Evolutionary conservation across 2,329 filamentous ascomycete genomes (phyloP), one percentile per base, ranked within the genome.

Genomic region (Botrytis paeoniae): DNA sequence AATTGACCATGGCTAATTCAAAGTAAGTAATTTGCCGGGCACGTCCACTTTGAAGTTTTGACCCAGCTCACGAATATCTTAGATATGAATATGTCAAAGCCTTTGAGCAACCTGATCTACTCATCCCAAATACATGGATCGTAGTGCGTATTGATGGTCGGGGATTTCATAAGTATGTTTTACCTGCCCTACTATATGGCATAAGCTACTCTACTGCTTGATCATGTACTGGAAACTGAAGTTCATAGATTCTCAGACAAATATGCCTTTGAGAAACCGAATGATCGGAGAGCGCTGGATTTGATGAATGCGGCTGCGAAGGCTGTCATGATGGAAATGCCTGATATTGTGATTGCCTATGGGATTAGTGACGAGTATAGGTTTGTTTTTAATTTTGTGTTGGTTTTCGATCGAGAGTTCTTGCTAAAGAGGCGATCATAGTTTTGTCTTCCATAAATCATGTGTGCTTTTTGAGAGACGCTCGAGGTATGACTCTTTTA

Each of bases 281-380:
- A 98, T 83, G 96, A 99, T 82, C 87, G 87, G 59, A 88, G 93
- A 76, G 96, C 95, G 0, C 84, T 98, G 20, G 89, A 97, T 81
- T 89, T 99, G 77, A 98, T 99, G 95, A 99, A 99, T 80, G 89
- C 90, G 1, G 94, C 94, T 3, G 96, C 96, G n/a, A 88, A 89
- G 74, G 91, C 92, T 9, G 93, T 98, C 64, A 89, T 98, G 83
- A 88, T 88, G 75, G 93, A 97, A 69, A 84, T 98, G 37, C 90
- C 94, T 6, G 95, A 98, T 79, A 89, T 98, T 76, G 89, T 91
- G 10, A 88, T 98, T 75, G 95, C 92, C 0, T 99, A 98, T 78
- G 96, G 96, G 1, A 90, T 97, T 77, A 98, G 94, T 82, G 96
- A 99, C 80, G 96, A 99, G 81, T 98, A 92, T 82, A 96, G 90